Base-by-base conservation (phyloP, 345 rosid species). In the Pseudoturritis turrita region DNA sequence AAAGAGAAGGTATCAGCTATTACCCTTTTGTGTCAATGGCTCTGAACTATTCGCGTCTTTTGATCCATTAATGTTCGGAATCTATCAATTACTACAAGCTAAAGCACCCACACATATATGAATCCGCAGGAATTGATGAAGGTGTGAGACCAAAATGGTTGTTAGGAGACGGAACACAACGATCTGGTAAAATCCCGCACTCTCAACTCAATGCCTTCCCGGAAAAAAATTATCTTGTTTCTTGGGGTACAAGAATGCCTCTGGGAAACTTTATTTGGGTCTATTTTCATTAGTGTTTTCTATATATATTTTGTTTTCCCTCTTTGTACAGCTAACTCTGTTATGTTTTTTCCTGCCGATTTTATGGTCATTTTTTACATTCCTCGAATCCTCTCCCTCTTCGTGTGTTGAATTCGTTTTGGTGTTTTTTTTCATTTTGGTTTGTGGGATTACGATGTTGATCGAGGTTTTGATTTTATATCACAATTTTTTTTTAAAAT, bases 1-100 rank as follows among this genome's bases (percentile, higher is more conserved):
- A 95, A 95, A 77, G 99, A 91, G 81, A 85, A 88, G 97, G 99
- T 95, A 87, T 31, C 17, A 13, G 1, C 45, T 43, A 31, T 4
- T 43, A 15, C 5, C 17, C 12, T 10, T 28, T 59, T 59, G 12
- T 10, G 10, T 56, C 17, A 44, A 19, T 44, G 44, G 23, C 13
- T 41, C 10, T 23, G 55, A 14, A 49, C 33, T 51, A 13, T 8
- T 23, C 19, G 35, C 5, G 5, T 43, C 13, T 31, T 21, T 46
- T 40, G 26, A 59, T 67, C 54, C 47, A 59, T 31, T 13, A 21
- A 9, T 33, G 25, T 46, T 4, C 25, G 58, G 21, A 28, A 55
- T 15, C 45, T 29, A 35, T 31, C 68, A 21, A 46, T 57, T 13
- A 18, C 10, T 22, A 39, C 5, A 13, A 56, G 10, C 6, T 35